Percentiles rank a stretch among this genome's conserved stretches.
Conservation (phyloP, 208 protist genomes). For the Eutreptiella sp. region DNA sequence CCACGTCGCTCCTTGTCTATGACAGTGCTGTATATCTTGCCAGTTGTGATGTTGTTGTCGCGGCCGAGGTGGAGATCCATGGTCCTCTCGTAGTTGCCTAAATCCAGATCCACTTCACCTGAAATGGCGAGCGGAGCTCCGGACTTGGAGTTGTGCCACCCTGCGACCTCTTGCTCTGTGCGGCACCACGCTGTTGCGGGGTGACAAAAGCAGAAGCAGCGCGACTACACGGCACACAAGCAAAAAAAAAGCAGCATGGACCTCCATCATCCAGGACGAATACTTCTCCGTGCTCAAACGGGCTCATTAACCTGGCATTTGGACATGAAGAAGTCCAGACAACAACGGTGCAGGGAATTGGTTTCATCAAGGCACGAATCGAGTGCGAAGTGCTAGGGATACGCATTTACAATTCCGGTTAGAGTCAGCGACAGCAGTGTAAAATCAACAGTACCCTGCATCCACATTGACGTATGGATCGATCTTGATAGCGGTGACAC, state of each 20-base stretch:
- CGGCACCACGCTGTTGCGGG: too few species aligned
- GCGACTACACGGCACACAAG: conserved; percentile 51
- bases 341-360: not conserved
- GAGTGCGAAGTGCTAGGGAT: not conserved
- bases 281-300: conserved; percentile 96
- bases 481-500: conserved; percentile 96
- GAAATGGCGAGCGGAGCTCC: too few species aligned
- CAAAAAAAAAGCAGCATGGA: too few species aligned
- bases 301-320: conserved; percentile 67
- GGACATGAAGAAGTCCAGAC: not conserved
- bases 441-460: too few species aligned
- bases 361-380: not conserved
- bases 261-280: conserved; percentile 98
- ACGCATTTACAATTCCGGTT: conserved; percentile 4
- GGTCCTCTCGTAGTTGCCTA: conserved; percentile 99
- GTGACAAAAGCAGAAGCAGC: conserved; percentile 2
- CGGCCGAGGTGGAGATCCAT: conserved; percentile 82
- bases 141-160: not conserved
- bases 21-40: conserved; percentile 94
- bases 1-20: conserved; percentile 91
- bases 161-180: not conserved
- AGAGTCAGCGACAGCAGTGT: too few species aligned
- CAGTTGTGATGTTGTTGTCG: conserved; percentile 99
- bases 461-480: conserved; percentile 99
- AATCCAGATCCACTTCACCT: conserved; percentile 91